Base-by-base conservation (phyloP, 2,329 filamentous ascomycete species). In the Calonectria henricotiae region DNA sequence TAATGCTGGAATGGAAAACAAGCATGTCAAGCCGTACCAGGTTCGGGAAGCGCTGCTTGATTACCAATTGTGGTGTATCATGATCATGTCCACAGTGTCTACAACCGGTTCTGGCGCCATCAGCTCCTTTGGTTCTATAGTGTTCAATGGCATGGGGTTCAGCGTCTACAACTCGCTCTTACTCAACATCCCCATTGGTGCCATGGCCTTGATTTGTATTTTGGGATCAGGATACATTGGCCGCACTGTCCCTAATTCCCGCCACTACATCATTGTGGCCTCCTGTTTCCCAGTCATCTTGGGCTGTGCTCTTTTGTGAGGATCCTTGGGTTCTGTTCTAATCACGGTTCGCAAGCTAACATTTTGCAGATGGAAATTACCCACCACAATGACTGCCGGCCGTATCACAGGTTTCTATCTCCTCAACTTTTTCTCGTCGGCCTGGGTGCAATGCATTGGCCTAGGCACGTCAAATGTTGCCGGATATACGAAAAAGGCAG, bases 1-100 rank as follows among this genome's bases (percentile, higher is more conserved):
- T 35, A 76, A 82, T 62, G 85, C 84, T 0, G 86, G 86, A 5
- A 82, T 88, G 2, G 77, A 86, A 13, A 88, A 86, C 74, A 80
- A 82, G 58, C 81, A 79, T 1, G 85, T 88, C 74, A 87, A 87
- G 68, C 81, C 78, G 73, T 79, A 82, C 13, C 87, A 88, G 68
- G 83, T 88, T 41, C 80, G 81, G 0, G 87, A 88, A 72, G 85
- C 86, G 0, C 65, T 86, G 0, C 68, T 85, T 1, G 88, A 89
- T 66, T 70, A 86, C 30, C 88, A 89, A 71, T 73, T 89, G 8
- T 89, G 86, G 81, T 76, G 74, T 11, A 77, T 80, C 65, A 71
- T 77, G 20, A 43, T 79, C 4, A 73, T 82, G 54, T 77, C 79
- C 11, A 74, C 79, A 5, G 72, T 79, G 9, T 79, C 77, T 2